These are phyloP conservation scores for Curvularia hawaiiensis DNA, from an alignment of 2,329 filamentous ascomycete genomes.

Conservation along the genomic window DNA sequence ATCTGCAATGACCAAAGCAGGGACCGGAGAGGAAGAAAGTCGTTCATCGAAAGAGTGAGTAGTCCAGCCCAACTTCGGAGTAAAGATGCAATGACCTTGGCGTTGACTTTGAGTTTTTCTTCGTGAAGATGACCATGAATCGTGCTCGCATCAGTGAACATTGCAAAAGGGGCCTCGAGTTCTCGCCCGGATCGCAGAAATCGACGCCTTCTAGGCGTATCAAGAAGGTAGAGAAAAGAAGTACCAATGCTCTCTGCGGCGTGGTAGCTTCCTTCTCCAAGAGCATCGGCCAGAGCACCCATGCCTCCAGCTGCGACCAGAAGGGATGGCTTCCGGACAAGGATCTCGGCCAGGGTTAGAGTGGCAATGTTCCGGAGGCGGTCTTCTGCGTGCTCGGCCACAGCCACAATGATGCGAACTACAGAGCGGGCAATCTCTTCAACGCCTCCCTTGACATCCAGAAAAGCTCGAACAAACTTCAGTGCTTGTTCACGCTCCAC, in stretches of 20 bases:
- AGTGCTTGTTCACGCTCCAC: conserved; percentile 96
- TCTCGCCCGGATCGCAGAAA: conserved; percentile 89
- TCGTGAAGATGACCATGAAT: conserved; percentile 58
- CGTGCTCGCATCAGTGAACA: conserved; percentile 81
- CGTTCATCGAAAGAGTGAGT: conserved; percentile 84
- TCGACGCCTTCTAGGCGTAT: conserved; percentile 78
- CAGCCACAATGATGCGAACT: conserved; percentile 85
- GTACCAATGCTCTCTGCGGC: conserved; percentile 87
- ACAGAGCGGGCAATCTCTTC: conserved; percentile 85
- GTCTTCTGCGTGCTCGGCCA: conserved; percentile 86
- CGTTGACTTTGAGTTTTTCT: conserved; percentile 79
- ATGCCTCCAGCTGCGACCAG: conserved; percentile 85
- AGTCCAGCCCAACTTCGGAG: conserved; percentile 94
- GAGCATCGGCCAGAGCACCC: conserved; percentile 84
- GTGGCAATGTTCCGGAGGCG: conserved; percentile 88
- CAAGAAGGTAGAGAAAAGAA: conserved; percentile 88
- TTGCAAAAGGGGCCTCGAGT: conserved; percentile 82
- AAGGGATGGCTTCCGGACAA: conserved; percentile 82
- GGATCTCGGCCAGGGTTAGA: conserved; percentile 88
- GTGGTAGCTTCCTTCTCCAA: conserved; percentile 89
- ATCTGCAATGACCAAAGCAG: conserved; percentile 71
- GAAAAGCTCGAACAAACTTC: conserved; percentile 92
- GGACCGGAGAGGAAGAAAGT: conserved; percentile 83
- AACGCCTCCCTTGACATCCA: conserved; percentile 93
- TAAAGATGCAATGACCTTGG: conserved; percentile 88